Conservation (phyloP, 2,329 filamentous ascomycete genomes). For the Clonostachys rhizophaga region DNA sequence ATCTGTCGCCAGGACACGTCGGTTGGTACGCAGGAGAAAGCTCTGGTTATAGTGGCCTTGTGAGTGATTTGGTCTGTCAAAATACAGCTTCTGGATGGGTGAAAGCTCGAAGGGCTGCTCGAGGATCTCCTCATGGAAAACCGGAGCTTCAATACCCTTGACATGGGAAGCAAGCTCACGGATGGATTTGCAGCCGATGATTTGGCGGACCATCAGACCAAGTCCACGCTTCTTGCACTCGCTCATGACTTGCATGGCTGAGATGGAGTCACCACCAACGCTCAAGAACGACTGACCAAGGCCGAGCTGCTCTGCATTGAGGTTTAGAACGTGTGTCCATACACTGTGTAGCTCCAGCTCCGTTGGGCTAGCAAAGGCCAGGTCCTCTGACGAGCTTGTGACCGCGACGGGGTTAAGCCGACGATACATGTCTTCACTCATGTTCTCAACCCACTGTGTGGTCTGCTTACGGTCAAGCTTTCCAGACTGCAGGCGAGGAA, state of each 20-base stretch:
- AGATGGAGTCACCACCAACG: slow-evolving; percentile 35
- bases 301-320: slow-evolving; percentile 18
- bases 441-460: slow-evolving; percentile 34
- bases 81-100: slow-evolving; percentile 7
- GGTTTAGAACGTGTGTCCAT: slow-evolving; percentile 34
- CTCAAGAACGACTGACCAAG: slow-evolving; percentile 25
- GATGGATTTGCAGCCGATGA: slow-evolving; percentile 21
- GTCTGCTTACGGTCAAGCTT: slow-evolving; percentile 29
- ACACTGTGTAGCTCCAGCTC: slow-evolving; percentile 14
- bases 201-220: slow-evolving; percentile 19
- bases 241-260: slow-evolving; percentile 35
- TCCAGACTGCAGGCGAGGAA: slow-evolving; percentile 16
- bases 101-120: slow-evolving; percentile 21
- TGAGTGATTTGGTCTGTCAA: background rate
- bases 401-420: slow-evolving; percentile 23
- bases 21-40: slow-evolving; percentile 2
- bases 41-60: slow-evolving; percentile 8
- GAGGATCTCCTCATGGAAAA: slow-evolving; percentile 36
- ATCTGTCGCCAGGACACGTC: background rate
- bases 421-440: slow-evolving; percentile 29
- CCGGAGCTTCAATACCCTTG: slow-evolving; percentile 17
- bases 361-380: slow-evolving; percentile 2
- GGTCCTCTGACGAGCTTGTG: background rate
- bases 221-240: slow-evolving; percentile 20
- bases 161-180: slow-evolving; percentile 9